Conservation (phyloP, 1,284 basidiomycete genomes). For the Ceratorhiza oryzae-sativae region DNA sequence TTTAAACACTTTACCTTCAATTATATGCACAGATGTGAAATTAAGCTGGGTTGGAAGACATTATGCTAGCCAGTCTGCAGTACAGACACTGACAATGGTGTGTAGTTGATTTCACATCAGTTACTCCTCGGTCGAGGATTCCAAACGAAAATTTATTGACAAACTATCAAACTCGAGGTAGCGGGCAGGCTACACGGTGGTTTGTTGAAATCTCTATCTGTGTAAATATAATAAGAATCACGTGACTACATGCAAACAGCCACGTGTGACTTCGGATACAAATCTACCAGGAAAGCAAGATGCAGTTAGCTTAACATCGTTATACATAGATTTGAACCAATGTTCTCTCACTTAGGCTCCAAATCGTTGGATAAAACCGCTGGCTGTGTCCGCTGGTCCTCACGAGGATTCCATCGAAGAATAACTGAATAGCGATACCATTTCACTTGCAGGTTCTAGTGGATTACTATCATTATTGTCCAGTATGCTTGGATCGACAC, state of each 20-base stretch:
- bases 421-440: too few relatives aligned
- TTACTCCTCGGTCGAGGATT: background rate
- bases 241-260: too few relatives aligned
- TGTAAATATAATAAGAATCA: too few relatives aligned
- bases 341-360: background rate
- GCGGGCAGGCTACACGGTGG: too few relatives aligned
- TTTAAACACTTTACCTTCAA: background rate
- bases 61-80: background rate
- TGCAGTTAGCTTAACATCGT: background rate
- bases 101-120: background rate
- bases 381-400: too few relatives aligned
- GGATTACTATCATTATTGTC: too few relatives aligned
- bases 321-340: background rate
- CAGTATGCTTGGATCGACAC: too few relatives aligned
- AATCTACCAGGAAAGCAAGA: background rate
- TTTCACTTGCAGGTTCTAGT: too few relatives aligned
- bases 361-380: background rate
- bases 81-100: background rate
- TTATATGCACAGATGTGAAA: slow-evolving; percentile 1
- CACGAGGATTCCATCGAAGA: too few relatives aligned
- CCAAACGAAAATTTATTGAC: background rate
- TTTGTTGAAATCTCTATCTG: too few relatives aligned
- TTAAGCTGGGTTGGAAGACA: slow-evolving; percentile 2
- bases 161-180: too few relatives aligned
- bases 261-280: too few relatives aligned